Conservation (phyloP, 306 rosid species). For the Vigna reflexopilosa region DNA sequence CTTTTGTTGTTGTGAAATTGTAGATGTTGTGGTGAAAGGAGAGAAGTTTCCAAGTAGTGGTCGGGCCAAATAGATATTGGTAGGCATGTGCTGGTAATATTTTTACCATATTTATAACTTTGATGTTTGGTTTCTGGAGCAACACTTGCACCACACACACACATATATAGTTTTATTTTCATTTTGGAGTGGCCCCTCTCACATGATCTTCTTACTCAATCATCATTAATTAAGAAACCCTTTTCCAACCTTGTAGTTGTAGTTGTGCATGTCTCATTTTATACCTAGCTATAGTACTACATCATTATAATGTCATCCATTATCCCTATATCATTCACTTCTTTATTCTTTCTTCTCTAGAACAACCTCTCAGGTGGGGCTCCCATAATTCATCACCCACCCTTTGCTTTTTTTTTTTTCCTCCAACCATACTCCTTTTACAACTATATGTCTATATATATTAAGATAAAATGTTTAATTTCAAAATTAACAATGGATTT, state of each 20-base stretch:
- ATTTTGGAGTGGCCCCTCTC: conserved; percentile 43
- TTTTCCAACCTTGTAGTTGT: conserved; percentile 47
- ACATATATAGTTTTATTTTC: conserved; percentile 25
- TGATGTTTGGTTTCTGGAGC: conserved; percentile 31
- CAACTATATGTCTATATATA: neutral
- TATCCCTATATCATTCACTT: conserved; percentile 27
- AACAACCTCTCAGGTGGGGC: neutral
- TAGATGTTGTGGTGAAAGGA: neutral
- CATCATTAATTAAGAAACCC: conserved; percentile 43
- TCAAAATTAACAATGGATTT: no score
- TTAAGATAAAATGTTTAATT: no score
- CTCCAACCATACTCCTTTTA: neutral
- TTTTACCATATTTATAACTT: conserved; percentile 11
- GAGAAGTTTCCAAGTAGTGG: conserved; percentile 25
- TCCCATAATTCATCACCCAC: conserved; percentile 7
- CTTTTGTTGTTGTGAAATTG: no score
- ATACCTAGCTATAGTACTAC: conserved; percentile 39
- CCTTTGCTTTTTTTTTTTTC: conserved; percentile 29
- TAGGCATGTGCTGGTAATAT: conserved; percentile 49
- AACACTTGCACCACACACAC: conserved; percentile 23
- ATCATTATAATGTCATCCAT: conserved; percentile 45
- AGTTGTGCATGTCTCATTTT: neutral
- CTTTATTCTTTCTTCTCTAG: conserved; percentile 19
- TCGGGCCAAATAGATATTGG: conserved; percentile 39
- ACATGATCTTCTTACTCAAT: conserved; percentile 34